phyloP scores from a whole-genome alignment of 2,329 filamentous ascomycete species.

The Neurospora sp. region DNA sequence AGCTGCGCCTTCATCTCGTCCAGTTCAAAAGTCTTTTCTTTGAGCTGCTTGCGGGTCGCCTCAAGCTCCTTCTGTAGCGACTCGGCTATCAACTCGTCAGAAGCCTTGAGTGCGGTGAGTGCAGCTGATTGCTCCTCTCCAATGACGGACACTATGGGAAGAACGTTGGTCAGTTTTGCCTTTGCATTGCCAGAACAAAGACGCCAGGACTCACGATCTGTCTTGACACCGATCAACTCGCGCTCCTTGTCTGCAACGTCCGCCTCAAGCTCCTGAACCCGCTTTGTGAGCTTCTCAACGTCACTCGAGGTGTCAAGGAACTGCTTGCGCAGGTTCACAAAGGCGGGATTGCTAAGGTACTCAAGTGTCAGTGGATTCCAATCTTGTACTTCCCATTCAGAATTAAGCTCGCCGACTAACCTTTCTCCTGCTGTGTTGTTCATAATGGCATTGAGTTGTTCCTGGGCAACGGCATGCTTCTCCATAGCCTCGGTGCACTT shows the following conservation, averaged over 20 bases:
- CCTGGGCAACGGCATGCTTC: constrained; percentile 45
- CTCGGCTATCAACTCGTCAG: constrained; percentile 48
- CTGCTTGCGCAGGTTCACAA: constrained; percentile 40
- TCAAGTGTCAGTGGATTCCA: constrained; percentile 34
- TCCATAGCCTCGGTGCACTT: constrained; percentile 49
- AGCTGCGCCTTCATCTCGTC: constrained; percentile 51
- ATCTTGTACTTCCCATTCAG: constrained; percentile 21
- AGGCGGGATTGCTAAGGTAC: constrained; percentile 42
- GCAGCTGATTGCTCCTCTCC: constrained; percentile 44
- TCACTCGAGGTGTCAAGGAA: constrained; percentile 36
- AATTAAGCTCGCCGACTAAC: constrained; percentile 38
- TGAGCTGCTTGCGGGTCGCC: constrained; percentile 41
- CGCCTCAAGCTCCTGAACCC: constrained; percentile 35
- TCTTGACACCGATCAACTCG: constrained; percentile 41
- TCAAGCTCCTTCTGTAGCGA: constrained; percentile 51
- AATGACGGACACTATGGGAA: constrained; percentile 37
- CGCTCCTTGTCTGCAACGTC: constrained; percentile 45
- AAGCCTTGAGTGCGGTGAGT: constrained; percentile 47
- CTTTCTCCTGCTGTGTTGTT: constrained; percentile 42
- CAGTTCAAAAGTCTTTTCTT: constrained; percentile 38
- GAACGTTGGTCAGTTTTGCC: constrained; percentile 18
- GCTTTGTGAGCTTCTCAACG: constrained; percentile 35
- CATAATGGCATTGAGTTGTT: constrained; percentile 47
- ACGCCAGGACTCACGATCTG: constrained; percentile 36
- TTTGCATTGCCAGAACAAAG: constrained; percentile 4